Percentiles rank a stretch among this genome's conserved stretches.
phyloP scores from a whole-genome alignment of 2,329 filamentous ascomycete species.

The Fusarium phyllophilum region DNA sequence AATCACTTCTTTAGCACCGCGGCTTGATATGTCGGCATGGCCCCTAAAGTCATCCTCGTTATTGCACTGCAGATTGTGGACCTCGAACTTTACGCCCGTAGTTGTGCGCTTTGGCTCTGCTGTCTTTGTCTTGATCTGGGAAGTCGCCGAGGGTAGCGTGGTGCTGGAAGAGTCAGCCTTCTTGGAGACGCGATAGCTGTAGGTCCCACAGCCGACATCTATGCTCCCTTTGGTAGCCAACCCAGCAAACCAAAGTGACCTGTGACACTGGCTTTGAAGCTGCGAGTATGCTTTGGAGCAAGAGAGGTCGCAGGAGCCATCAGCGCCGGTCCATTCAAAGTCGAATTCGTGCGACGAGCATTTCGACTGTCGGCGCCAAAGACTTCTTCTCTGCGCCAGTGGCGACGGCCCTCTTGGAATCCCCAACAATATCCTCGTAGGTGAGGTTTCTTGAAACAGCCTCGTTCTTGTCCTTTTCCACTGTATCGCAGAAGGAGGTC shows the following conservation, averaged over 20 bases:
- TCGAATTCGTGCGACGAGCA: not conserved
- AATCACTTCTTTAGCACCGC: fast-evolving
- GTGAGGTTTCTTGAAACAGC: not conserved
- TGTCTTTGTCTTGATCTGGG: not conserved
- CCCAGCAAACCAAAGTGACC: not conserved
- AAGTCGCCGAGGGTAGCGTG: not conserved
- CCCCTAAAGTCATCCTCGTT: not conserved
- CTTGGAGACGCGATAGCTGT: not conserved
- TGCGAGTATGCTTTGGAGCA: not conserved
- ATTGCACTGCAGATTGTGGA: not conserved
- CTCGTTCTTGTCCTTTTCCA: not conserved
- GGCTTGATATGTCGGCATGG: fast-evolving
- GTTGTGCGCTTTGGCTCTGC: not conserved
- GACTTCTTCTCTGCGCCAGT: not conserved
- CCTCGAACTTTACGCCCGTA: not conserved
- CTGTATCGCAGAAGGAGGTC: not conserved
- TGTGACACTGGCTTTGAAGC: not conserved
- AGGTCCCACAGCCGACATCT: not conserved
- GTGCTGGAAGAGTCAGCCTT: not conserved
- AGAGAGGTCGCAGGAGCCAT: not conserved
- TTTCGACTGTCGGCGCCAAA: not conserved
- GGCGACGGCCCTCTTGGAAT: not conserved
- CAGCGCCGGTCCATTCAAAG: not conserved
- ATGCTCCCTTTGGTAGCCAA: not conserved
- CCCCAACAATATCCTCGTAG: not conserved